phyloP scores from a whole-genome alignment of 1,139 yeast species.

The Blastobotrys arbuscula region DNA sequence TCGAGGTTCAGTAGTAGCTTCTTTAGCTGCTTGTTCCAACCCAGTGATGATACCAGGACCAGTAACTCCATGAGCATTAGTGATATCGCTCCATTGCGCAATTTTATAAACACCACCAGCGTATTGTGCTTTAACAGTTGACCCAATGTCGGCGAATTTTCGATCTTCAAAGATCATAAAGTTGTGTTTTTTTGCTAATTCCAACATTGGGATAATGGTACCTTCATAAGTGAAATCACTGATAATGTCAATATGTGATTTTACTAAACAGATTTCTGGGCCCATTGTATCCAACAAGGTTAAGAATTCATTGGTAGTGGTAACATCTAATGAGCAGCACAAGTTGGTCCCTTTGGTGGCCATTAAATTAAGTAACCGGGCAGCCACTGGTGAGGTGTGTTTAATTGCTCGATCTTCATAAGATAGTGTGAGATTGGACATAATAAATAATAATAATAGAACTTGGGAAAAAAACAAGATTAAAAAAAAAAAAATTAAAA shows the following conservation, averaged over 20 bases:
- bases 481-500: not conserved
- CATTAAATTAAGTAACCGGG: slow-evolving; percentile 67
- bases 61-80: slow-evolving; percentile 96
- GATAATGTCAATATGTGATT: slow-evolving; percentile 90
- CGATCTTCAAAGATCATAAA: slow-evolving; percentile 93
- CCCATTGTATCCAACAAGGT: slow-evolving; percentile 72
- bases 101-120: slow-evolving; percentile 84
- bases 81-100: slow-evolving; percentile 92
- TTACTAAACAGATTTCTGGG: slow-evolving; percentile 84
- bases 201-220: slow-evolving; percentile 69
- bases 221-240: slow-evolving; percentile 80
- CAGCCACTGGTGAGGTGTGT: slow-evolving; percentile 77
- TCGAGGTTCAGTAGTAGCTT: slow-evolving; percentile 55
- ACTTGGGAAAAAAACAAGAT: not conserved
- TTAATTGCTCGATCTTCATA: slow-evolving; percentile 64
- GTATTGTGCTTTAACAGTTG: slow-evolving; percentile 92
- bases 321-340: slow-evolving; percentile 95
- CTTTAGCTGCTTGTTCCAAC: slow-evolving; percentile 73
- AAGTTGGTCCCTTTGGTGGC: slow-evolving; percentile 76
- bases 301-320: slow-evolving; percentile 69
- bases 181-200: slow-evolving; percentile 66
- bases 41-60: slow-evolving; percentile 93
- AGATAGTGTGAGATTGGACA: slow-evolving; percentile 30
- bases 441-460: not conserved
- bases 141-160: slow-evolving; percentile 98